Evolutionary conservation across 352 stramenopile species (phyloP), one percentile per base, ranked within the genome.

Genomic region (Globisporangium nodosum): DNA sequence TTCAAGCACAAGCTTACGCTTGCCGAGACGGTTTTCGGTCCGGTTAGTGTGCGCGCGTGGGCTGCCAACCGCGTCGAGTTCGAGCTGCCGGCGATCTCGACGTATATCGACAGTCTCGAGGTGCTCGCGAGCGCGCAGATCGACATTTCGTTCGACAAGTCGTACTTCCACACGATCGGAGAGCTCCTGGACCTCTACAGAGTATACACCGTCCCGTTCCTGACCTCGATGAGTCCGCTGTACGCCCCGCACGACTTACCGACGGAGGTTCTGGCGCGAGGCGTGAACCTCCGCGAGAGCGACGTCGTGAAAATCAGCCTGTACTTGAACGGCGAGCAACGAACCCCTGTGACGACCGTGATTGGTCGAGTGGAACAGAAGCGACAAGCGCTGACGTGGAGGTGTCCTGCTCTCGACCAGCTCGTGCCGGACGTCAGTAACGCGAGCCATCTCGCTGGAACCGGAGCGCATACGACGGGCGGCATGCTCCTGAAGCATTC

Each of bases 131-230:
- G 62, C 9, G 66, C 58, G 3, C 56, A 60, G 15, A 31, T 90
- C 18, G 78, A 88, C 2, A 4, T 88, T 1, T 87, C 81, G 0
- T 88, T 90, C 49, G 78, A 90, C 55, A 50, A 51, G 5, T 48
- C 56, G 13, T 66, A 73, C 48, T 90, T 86, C 52, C 69, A 87
- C 49, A 52, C 58, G 1, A 58, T 77, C 11, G 76, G 81, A 3
- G 65, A 87, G 30, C 56, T 90, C 3, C 58, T 81, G 33, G 45
- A 72, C 9, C 71, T 78, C 21, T 88, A 85, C 35, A 60, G 53
- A 3, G 69, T 87, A 4, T 88, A 88, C 61, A 86, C 78, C 37
- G 75, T 90, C 20, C 78, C 81, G 2, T 63, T 76, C 12, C 40
- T 90, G 6, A 73, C 66, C n/a, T 81, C 57, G 0, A 71, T 76